These are phyloP conservation scores for Carex pumila DNA, from an alignment of 176 grass and related monocot genomes.

Conservation along the genomic window DNA sequence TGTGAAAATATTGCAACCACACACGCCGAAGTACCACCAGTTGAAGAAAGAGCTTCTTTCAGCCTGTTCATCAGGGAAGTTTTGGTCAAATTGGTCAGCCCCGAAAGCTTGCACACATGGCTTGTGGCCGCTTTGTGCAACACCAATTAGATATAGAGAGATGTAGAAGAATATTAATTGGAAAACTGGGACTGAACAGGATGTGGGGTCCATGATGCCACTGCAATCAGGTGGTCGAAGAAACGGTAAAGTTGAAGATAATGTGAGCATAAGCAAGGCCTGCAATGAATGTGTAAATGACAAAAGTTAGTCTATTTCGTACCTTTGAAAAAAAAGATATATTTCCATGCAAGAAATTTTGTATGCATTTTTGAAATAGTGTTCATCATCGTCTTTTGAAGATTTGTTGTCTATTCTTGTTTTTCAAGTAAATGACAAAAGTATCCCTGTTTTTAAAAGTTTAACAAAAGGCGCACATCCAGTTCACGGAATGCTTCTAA, in stretches of 20 bases:
- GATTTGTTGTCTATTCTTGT: not conserved
- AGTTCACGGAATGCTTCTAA: not conserved
- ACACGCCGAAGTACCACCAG: slow-evolving; percentile 64
- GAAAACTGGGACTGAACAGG: slow-evolving; percentile 20
- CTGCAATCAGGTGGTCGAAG: slow-evolving; percentile 35
- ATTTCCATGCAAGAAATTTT: not conserved
- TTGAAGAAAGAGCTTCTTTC: slow-evolving; percentile 66
- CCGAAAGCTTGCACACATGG: slow-evolving; percentile 78
- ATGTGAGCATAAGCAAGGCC: slow-evolving; percentile 68
- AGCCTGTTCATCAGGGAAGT: not conserved
- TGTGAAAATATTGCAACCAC: slow-evolving; percentile 24
- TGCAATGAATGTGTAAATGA: not conserved
- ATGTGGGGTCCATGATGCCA: not conserved
- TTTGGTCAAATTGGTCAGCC: slow-evolving; percentile 62
- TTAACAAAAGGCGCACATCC: not conserved
- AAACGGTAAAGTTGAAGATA: slow-evolving; percentile 41
- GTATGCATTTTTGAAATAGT: not conserved
- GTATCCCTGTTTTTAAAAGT: not conserved
- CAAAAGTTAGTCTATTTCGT: not conserved
- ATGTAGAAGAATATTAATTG: slow-evolving; percentile 50
- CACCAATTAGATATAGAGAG: slow-evolving; percentile 58
- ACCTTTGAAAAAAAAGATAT: not conserved
- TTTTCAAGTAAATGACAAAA: not conserved
- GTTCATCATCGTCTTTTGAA: not conserved
- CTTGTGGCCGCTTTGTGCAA: slow-evolving; percentile 69